Conservation (phyloP, 163 green algal species). For the Scenedesmus sp. region DNA sequence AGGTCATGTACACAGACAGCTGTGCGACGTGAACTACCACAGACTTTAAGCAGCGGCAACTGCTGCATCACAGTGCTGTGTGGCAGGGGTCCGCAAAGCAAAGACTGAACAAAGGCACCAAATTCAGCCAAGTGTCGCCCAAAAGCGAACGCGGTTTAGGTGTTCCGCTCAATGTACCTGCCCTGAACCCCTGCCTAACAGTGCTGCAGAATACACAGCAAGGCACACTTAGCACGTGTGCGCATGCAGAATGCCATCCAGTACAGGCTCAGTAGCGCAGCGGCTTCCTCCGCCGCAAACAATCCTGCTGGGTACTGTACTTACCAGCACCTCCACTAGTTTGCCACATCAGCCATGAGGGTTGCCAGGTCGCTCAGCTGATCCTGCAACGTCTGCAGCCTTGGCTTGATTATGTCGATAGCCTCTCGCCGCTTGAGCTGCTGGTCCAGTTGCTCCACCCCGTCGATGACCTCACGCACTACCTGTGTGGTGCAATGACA, state of each 20-base stretch:
- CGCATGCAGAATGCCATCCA: background rate
- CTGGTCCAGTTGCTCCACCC: slow-evolving; percentile 44
- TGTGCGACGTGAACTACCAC: background rate
- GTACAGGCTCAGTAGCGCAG: background rate
- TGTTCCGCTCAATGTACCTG: background rate
- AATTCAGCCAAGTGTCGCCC: background rate
- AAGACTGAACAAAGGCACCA: background rate
- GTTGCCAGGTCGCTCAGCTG: background rate
- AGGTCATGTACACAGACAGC: background rate
- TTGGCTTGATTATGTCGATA: background rate
- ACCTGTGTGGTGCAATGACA: background rate
- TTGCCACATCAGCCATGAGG: background rate
- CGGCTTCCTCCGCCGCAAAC: too few relatives aligned
- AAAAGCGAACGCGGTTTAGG: background rate
- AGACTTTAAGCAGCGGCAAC: background rate
- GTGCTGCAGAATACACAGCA: too few relatives aligned
- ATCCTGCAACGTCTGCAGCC: slow-evolving; percentile 7
- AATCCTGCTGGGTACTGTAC: background rate
- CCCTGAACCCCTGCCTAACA: background rate
- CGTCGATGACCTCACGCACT: slow-evolving; percentile 35
- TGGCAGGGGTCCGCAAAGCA: background rate
- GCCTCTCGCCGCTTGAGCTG: slow-evolving; percentile 33
- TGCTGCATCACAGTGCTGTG: background rate
- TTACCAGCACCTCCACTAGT: background rate
- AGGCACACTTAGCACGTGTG: background rate